Evolutionary conservation across 2,329 filamentous ascomycete genomes (phyloP).

Genomic region (Colletotrichum tanaceti): DNA sequence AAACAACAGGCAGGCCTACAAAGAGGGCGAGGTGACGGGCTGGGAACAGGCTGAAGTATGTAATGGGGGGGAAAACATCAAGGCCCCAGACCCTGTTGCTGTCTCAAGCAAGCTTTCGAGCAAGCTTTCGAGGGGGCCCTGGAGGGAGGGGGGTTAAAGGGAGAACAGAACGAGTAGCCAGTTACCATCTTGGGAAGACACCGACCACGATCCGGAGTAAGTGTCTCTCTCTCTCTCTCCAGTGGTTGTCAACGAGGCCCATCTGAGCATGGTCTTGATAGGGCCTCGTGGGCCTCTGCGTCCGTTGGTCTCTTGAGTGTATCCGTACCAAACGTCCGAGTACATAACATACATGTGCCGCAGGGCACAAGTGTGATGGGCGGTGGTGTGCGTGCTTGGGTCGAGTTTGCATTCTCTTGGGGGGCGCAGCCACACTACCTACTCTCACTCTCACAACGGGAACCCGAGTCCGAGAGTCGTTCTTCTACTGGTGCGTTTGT

Average conservation of each 20-base stretch:
- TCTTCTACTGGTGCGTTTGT: not conserved
- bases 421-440: not conserved
- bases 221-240: slow-evolving; percentile 11
- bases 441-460: too few relatives aligned
- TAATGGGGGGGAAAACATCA: not conserved
- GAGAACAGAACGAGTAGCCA: not conserved
- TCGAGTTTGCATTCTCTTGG: not conserved
- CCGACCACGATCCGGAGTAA: slow-evolving; percentile 13
- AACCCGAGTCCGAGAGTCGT: not conserved
- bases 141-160: not conserved
- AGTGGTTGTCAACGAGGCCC: not conserved
- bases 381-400: not conserved
- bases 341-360: too few relatives aligned
- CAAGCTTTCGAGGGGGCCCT: not conserved
- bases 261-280: not conserved
- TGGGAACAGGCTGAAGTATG: slow-evolving; percentile 5
- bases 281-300: not conserved
- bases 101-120: slow-evolving; percentile 28
- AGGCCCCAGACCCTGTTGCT: slow-evolving; percentile 8
- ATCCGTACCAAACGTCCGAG: too few relatives aligned
- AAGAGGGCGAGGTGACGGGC: too few relatives aligned
- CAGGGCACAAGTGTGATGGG: slow-evolving; percentile 3
- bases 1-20: too few relatives aligned
- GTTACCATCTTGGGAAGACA: slow-evolving; percentile 19
- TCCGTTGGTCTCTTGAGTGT: too few relatives aligned